These are phyloP conservation scores for Ormosia semicastrata DNA, from an alignment of 306 rosid species.

Conservation along the genomic window DNA sequence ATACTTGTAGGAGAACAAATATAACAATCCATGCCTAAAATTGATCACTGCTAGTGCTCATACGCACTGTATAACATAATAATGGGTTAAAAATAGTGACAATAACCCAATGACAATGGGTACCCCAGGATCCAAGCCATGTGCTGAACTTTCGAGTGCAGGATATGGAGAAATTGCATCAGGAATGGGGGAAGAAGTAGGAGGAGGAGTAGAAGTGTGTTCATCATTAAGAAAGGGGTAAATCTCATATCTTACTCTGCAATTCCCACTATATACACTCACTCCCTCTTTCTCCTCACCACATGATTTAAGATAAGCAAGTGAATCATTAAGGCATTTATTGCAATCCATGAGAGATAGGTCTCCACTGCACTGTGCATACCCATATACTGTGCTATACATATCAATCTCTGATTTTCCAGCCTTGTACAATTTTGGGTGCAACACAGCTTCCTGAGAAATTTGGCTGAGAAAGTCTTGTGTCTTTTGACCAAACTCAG, in stretches of 20 bases:
- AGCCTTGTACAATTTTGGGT: background rate
- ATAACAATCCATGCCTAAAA: background rate
- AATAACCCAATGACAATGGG: background rate
- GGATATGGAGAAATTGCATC: background rate
- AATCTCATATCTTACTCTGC: conserved; percentile 17
- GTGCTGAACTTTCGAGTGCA: background rate
- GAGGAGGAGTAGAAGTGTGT: background rate
- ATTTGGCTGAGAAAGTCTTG: background rate
- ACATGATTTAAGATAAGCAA: background rate
- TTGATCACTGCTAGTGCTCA: background rate
- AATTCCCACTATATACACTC: background rate
- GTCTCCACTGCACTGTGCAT: background rate
- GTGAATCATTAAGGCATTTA: background rate
- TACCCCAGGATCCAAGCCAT: background rate
- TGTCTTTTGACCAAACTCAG: background rate
- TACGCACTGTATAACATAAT: background rate
- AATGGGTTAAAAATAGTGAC: background rate
- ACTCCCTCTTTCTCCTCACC: background rate
- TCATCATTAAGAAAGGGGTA: background rate
- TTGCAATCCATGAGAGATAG: background rate
- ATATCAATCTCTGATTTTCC: background rate
- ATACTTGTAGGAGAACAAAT: background rate
- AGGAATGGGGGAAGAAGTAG: background rate
- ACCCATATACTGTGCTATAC: background rate
- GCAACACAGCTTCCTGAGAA: background rate